Evolutionary conservation across 331 rosid genomes (phyloP), one percentile per base, ranked within the genome.

Genomic region (Rosa hybrid): DNA sequence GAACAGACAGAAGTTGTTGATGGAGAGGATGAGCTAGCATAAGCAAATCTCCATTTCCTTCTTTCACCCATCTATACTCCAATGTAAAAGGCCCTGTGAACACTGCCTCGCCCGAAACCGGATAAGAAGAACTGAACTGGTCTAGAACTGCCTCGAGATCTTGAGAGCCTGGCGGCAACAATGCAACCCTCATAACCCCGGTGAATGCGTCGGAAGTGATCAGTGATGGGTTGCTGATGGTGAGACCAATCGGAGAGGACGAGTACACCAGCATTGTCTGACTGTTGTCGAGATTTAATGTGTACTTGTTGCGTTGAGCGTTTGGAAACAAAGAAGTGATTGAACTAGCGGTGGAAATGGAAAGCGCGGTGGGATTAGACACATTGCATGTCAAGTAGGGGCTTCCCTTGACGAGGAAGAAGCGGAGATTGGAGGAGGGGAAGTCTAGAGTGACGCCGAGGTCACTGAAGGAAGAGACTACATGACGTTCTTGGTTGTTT

Each of bases 21-120:
- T 90, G 98, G 39, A 93, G 90, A 80, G 94, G 94, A 77, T 93
- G 94, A 34, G 97, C 95, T 6, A 93, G 90, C 82, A 93, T 88
- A 49, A 91, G 75, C 88, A 93, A 72, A 64, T 91, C 91, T 0
- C 92, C 97, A 85, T 89, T 81, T 16, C 97, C 97, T 65, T 80
- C 86, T 86, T 83, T 93, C 76, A 86, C 91, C 93, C 93, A 93
- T 73, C 80, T 86, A 46, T 91, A 93, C 73, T 85, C 88, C 60
- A 90, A 83, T 77, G 80, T 75, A 39, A 79, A 87, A 12, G 97
- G 93, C 53, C 81, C 84, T 3, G 87, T 78, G 59, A 93, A 88
- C 53, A 53, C 18, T 23, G 87, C 91, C 44, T 85, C 84, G 7
- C 98, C 94, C 13, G 93, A 93, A 42, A 86, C 78, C 49, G 94